Base-by-base conservation (phyloP, 164 flowering plant genomes). In the Dillenia suffruticosa region DNA sequence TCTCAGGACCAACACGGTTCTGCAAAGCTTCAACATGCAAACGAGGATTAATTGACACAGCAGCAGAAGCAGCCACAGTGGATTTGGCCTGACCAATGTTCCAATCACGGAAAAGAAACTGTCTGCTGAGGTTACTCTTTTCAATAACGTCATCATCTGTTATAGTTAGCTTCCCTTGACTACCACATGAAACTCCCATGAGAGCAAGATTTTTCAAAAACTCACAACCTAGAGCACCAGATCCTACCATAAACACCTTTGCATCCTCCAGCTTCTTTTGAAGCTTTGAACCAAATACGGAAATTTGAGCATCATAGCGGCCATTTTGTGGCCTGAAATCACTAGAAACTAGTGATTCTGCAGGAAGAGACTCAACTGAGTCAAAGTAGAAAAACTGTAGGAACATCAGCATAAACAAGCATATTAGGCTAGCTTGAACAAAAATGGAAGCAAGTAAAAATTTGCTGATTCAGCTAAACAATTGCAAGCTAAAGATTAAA, bases 161-260 rank as follows among this genome's bases (percentile, higher is more conserved):
- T 15, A 90, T 61, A 14, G 88, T 86, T 46, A 90, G 64, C 74
- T 84, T 86, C 55, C 95, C 97, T 61, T 72, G 54, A 51, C 50
- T 70, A 56, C 86, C 69, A 70, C 97, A 90, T 48, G 78, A 76
- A 68, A 86, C 89, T 43, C 95, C 97, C 97, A 88, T 90, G 57
- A 90, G 69, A 9, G 95, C 93, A 32, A 90, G 46, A 66, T 90
- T 90, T 73, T 90, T 88, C 48, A 90, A 68, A 63, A 88, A 88
- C 67, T 90, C 97, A 61, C 97, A 90, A n/a, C 97, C 97, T 17
- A 90, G 84, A 7, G 97, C 97, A 74, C 97, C 97, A 70, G 95
- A 78, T 59, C 97, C 97, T 5, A 90, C 93, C 12, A 88, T 67
- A 64, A 90, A 90, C 24, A 81, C 78, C 51, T 78, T 79, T 22